Percentiles rank a stretch among this genome's conserved stretches.
phyloP scores from a whole-genome alignment of 768 basidiomycete genomes.

The Mycena metata region DNA sequence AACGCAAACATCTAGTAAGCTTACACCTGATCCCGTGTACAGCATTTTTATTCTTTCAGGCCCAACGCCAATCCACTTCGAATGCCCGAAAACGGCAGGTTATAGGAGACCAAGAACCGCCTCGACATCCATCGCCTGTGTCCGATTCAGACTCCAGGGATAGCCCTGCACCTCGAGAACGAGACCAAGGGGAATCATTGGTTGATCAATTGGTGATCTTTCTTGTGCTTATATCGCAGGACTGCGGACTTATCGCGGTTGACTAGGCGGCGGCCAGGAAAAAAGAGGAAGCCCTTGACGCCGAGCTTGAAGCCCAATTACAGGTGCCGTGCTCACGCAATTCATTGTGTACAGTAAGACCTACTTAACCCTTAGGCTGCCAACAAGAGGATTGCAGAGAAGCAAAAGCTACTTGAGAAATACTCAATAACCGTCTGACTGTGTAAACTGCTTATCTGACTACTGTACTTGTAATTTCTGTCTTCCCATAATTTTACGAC shows the following conservation, averaged over 20 bases:
- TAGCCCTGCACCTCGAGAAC: no score
- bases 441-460: no score
- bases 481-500: neutral
- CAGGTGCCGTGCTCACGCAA: neutral
- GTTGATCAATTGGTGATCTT: slow-evolving; percentile 1
- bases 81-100: neutral
- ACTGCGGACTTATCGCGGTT: neutral
- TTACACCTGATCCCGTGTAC: neutral
- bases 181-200: neutral
- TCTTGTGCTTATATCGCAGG: neutral
- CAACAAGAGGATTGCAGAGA: slow-evolving; percentile 14
- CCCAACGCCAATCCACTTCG: neutral
- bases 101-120: neutral
- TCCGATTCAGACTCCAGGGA: no score
- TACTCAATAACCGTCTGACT: neutral
- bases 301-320: neutral
- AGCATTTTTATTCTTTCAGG: neutral
- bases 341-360: neutral
- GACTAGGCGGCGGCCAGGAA: slow-evolving; percentile 5
- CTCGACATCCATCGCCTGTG: slow-evolving; percentile 1
- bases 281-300: slow-evolving; percentile 19
- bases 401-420: slow-evolving; percentile 4
- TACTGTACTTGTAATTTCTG: neutral
- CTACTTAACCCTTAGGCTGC: neutral
- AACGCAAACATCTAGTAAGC: slow-evolving; percentile 9